These are phyloP conservation scores for Pontederia paniculata DNA, from an alignment of 176 grass and related monocot species.

Conservation along the genomic window DNA sequence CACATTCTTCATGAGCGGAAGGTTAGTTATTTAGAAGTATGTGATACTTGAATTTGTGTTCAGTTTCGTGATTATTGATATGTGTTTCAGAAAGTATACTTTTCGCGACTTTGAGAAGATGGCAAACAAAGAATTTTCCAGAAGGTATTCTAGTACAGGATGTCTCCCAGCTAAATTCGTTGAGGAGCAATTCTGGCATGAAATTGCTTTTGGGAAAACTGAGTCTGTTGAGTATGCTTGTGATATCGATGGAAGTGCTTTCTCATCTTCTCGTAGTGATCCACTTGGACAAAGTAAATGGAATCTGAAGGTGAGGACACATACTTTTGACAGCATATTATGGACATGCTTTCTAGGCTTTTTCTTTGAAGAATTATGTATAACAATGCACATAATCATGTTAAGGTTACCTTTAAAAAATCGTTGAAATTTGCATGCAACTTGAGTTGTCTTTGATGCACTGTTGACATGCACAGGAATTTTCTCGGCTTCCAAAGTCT, in stretches of 20 bases:
- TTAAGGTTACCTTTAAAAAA: too few relatives aligned
- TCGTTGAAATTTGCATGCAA: too few relatives aligned
- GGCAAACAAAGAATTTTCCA: constrained; percentile 83
- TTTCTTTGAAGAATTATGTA: background rate
- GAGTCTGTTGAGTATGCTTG: constrained; percentile 97
- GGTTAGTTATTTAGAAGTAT: constrained; percentile 26
- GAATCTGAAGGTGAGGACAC: constrained; percentile 77
- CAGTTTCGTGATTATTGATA: background rate
- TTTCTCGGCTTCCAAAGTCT: constrained; percentile 75
- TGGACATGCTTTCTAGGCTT: background rate
- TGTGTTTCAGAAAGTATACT: constrained; percentile 73
- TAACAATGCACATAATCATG: too few relatives aligned
- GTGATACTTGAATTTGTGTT: background rate
- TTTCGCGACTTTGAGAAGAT: constrained; percentile 95
- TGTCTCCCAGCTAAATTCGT: constrained; percentile 64
- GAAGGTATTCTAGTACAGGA: constrained; percentile 75
- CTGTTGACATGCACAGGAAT: constrained; percentile 30
- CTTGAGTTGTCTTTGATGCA: too few relatives aligned
- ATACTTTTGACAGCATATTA: background rate
- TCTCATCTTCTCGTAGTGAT: constrained; percentile 74
- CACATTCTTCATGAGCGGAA: constrained; percentile 95
- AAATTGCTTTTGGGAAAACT: constrained; percentile 93
- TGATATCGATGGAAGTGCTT: constrained; percentile 96
- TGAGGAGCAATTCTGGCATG: constrained; percentile 97
- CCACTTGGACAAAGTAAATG: constrained; percentile 87